Evolutionary conservation across 2,329 filamentous ascomycete species (phyloP).

Genomic region (Phaeosphaeria sp.): DNA sequence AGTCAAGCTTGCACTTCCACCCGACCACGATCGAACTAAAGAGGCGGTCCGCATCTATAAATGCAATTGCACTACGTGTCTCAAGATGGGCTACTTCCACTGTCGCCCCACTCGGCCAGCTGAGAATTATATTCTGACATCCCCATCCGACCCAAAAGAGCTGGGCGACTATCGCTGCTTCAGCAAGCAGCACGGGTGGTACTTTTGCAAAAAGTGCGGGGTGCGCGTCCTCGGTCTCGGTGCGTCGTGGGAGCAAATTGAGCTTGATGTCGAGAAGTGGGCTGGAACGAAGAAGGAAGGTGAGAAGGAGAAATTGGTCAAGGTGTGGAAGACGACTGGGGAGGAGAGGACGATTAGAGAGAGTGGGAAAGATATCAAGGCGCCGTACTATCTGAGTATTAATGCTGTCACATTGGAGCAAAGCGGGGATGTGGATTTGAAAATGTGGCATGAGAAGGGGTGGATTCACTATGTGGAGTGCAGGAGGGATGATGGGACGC

Average conservation of each 20-base stretch:
- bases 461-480: conserved; percentile 42
- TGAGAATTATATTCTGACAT: conserved; percentile 57
- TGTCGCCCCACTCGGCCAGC: conserved; percentile 46
- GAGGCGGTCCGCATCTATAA: conserved; percentile 43
- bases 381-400: conserved; percentile 36
- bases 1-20: conserved; percentile 53
- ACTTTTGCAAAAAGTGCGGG: conserved; percentile 57
- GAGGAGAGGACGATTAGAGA: conserved; percentile 10
- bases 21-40: conserved; percentile 12
- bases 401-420: conserved; percentile 43
- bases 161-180: conserved; percentile 52
- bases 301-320: conserved; percentile 18
- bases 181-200: conserved; percentile 46
- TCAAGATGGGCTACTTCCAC: conserved; percentile 58
- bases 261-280: conserved; percentile 31
- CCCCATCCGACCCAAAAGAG: conserved; percentile 44
- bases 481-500: conserved; percentile 7
- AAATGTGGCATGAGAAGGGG: conserved; percentile 42
- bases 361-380: conserved; percentile 20
- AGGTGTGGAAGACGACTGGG: conserved; percentile 32
- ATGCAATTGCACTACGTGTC: conserved; percentile 60
- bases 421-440: conserved; percentile 35
- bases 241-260: conserved; percentile 28
- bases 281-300: conserved; percentile 14
- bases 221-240: conserved; percentile 53